Evolutionary conservation across 805 yeast genomes (phyloP), one percentile per base, ranked within the genome.

Genomic region (Martiniozyma abietophila): DNA sequence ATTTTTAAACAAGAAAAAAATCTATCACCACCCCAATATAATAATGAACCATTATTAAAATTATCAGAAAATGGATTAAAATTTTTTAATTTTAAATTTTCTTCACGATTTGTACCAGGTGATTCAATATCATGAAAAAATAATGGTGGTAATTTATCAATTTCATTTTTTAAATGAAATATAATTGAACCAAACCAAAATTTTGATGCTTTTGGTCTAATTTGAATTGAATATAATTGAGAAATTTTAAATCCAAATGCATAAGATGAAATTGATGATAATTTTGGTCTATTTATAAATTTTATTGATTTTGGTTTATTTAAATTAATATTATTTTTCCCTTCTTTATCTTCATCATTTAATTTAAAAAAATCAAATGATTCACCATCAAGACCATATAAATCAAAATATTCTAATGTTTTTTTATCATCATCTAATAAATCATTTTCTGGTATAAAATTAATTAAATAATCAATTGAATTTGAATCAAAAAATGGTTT

Each of bases 21-120:
- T 45, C 82, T 80, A 27, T 69, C 72, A 2, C 96, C 99, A 15
- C 99, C 98, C 96, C 97, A 92, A 45, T 76, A 81, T 25, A 84
- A 53, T 1, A 61, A 55, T 23, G 67, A 67, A 20, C 56, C 53
- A 23, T 65, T 68, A 18, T 63, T 64, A 2, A 61, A 55, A 25
- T 64, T 63, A 16, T 65, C 67, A 11, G 71, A 71, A 53, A 85
- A 88, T 0, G 94, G 86, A 39, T 80, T 82, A 53, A 88, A 85
- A 10, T 69, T 61, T 47, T 73, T 72, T 45, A 71, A 74, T 34
- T 77, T 68, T 34, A 71, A 51, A 32, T 71, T 68, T 42, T 76
- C 80, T 42, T 72, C 78, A 40, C 68, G 58, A 32, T 69, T 60
- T 0, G 95, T 84, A 26, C 89, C 80, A 6, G 83, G 78, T 22